Conservation (phyloP, 352 stramenopile species). For the Pythium coloratum region DNA sequence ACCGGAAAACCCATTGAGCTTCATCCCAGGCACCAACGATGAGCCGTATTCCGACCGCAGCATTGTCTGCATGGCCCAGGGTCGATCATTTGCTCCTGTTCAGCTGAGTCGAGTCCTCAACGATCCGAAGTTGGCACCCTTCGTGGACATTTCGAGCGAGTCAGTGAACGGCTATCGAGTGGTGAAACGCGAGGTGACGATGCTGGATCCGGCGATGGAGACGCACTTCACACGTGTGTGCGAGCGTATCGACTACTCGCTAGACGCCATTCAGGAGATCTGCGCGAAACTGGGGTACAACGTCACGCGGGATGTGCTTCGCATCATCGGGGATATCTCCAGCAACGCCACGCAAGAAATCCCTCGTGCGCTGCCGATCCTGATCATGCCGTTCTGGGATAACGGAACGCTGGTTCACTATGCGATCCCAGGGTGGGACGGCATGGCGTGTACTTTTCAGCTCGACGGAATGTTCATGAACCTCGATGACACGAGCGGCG, state of each 20-base stretch:
- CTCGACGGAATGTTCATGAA: conserved; percentile 25
- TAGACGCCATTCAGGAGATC: conserved; percentile 22
- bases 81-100: conserved; percentile 2
- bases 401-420: conserved; percentile 17
- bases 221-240: conserved; percentile 25
- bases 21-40: conserved; percentile 17
- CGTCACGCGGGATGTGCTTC: conserved; percentile 23
- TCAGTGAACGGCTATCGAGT: conserved; percentile 33
- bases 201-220: neutral
- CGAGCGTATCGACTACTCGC: conserved; percentile 14
- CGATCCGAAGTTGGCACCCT: conserved; percentile 3
- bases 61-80: conserved; percentile 22
- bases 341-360: conserved; percentile 18
- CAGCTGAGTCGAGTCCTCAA: conserved; percentile 8
- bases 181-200: conserved; percentile 15
- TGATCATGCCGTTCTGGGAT: conserved; percentile 41
- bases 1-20: neutral
- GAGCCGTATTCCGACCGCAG: conserved; percentile 23
- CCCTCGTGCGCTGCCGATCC: conserved; percentile 25
- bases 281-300: conserved; percentile 32
- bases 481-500: neutral
- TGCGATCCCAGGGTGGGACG: conserved; percentile 28
- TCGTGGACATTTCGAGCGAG: conserved; percentile 18
- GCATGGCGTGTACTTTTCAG: conserved; percentile 31
- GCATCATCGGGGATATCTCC: conserved; percentile 21